Conservation (phyloP, 2,329 filamentous ascomycete species). For the Xylariaceae sp. region DNA sequence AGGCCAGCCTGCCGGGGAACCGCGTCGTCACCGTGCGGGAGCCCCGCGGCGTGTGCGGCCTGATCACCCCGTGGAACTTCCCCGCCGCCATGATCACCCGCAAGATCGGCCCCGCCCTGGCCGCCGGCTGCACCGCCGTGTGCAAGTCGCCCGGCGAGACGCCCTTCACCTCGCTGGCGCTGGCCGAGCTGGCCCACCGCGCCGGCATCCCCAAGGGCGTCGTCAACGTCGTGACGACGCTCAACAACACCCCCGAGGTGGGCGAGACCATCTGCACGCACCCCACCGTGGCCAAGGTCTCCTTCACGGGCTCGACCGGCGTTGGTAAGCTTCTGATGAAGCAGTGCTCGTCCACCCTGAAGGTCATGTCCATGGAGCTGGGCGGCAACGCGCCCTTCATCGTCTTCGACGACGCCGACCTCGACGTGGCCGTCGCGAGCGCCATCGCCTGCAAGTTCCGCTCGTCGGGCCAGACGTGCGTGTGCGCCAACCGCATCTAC, state of each 20-base stretch:
- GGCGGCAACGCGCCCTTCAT: slow-evolving; percentile 95
- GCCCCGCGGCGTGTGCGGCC: slow-evolving; percentile 73
- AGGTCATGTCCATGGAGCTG: slow-evolving; percentile 79
- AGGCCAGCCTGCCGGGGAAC: slow-evolving; percentile 61
- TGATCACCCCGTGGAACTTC: slow-evolving; percentile 90
- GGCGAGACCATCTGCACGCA: slow-evolving; percentile 71
- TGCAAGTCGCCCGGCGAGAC: slow-evolving; percentile 89
- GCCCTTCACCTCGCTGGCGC: slow-evolving; percentile 79
- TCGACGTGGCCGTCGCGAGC: slow-evolving; percentile 76
- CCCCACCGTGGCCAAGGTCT: slow-evolving; percentile 76
- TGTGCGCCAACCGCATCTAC: slow-evolving; percentile 79
- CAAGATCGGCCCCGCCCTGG: slow-evolving; percentile 67
- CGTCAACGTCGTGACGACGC: slow-evolving; percentile 77
- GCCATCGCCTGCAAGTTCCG: slow-evolving; percentile 88
- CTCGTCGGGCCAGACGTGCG: slow-evolving; percentile 90
- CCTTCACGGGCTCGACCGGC: slow-evolving; percentile 76
- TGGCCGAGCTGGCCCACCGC: slow-evolving; percentile 78
- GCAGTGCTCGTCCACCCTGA: slow-evolving; percentile 76
- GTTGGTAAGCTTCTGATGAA: slow-evolving; percentile 77
- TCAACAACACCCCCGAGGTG: slow-evolving; percentile 71
- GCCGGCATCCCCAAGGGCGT: slow-evolving; percentile 88
- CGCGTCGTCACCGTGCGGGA: slow-evolving; percentile 73
- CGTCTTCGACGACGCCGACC: slow-evolving; percentile 89
- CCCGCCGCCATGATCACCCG: slow-evolving; percentile 68
- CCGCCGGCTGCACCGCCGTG: slow-evolving; percentile 92